Base-by-base conservation (phyloP, 805 yeast genomes). In the Jamesozyma jinghongensis region DNA sequence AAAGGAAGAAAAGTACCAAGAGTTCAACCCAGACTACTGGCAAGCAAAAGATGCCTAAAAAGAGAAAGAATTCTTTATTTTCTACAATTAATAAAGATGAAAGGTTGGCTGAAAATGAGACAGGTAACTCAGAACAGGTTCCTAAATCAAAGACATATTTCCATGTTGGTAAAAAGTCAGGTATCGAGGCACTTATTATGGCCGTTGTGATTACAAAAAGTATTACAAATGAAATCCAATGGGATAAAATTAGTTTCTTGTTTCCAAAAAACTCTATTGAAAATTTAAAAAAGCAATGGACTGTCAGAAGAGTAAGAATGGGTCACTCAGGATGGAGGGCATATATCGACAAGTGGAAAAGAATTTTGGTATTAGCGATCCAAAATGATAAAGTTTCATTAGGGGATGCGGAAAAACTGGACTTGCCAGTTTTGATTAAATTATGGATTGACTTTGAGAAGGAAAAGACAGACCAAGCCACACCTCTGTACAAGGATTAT, bases 141-240 rank as follows among this genome's bases (percentile, higher is more conserved):
- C 13, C 5, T 4, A 31, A 27, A 28, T 18, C 33, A 28, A 36
- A 26, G 30, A 30, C 37, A 14, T 25, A 34, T 5, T 57, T 53
- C 41, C 56, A 56, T 33, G 44, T 58, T 16, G 58, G 59, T 2
- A 57, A 65, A 25, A 65, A 67, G 35, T 49, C 65, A 4, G 81
- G 81, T 44, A 67, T 74, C 1, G 72, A 78, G 18, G 63, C 68
- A 2, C 63, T 86, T 31, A 74, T 77, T 48, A 70, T 85, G 45
- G 71, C 80, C 2, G 81, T 81, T 12, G 75, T 82, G 11, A 79
- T 85, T 16, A 73, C 81, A 3, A 78, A 80, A 46, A 73, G 87
- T 13, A 69, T 82, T 31, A 68, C 61, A 14, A 69, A 73, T 34
- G 75, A 75, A 13, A 80, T 84, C 30, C 79, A 77, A 44, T 87